Conservation (phyloP, 2,329 filamentous ascomycete species). For the Coniochaeta sp. region DNA sequence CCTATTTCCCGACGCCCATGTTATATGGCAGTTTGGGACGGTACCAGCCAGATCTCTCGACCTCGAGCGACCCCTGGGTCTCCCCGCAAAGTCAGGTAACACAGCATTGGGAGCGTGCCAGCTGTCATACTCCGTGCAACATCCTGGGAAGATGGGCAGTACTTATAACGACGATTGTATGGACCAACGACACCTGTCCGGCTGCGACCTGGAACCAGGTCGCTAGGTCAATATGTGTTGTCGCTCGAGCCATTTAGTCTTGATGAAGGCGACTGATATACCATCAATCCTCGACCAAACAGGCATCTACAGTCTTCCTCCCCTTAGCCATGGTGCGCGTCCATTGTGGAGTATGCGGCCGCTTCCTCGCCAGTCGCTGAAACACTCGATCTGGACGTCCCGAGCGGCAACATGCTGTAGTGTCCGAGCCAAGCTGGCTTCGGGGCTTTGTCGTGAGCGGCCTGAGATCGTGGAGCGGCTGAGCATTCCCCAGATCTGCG, state of each 20-base stretch:
- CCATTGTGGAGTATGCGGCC: not conserved
- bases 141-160: too few species aligned
- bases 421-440: not conserved
- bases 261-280: too few species aligned
- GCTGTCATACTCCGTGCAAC: too few species aligned
- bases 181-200: too few species aligned
- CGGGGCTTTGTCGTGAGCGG: not conserved
- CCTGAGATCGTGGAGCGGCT: not conserved
- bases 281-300: too few species aligned
- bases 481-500: not conserved
- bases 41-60: not conserved
- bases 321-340: too few species aligned
- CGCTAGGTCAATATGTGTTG: too few species aligned
- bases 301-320: too few species aligned
- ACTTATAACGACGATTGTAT: too few species aligned
- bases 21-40: not conserved
- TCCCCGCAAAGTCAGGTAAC: not conserved
- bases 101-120: too few species aligned
- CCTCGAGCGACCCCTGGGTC: not conserved
- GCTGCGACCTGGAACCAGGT: too few species aligned
- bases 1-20: not conserved
- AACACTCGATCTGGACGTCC: not conserved
- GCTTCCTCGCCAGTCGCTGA: not conserved
- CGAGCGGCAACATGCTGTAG: not conserved
- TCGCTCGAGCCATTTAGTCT: too few species aligned